Conservation (phyloP, 2,329 filamentous ascomycete species). For the Lasiodiplodia citricola region DNA sequence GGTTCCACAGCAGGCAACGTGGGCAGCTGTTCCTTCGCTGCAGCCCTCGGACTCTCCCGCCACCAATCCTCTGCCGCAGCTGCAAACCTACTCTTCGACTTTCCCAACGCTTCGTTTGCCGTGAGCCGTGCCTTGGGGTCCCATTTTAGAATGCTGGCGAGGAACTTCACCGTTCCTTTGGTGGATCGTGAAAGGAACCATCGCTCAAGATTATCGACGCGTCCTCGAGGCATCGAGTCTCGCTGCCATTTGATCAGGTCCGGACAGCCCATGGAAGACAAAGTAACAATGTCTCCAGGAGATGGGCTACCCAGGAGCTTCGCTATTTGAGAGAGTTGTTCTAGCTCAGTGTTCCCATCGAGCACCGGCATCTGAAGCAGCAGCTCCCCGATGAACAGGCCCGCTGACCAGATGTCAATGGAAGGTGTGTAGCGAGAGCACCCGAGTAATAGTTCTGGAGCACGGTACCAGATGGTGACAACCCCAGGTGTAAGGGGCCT, state of each 20-base stretch:
- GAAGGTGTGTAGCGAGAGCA: slow-evolving; percentile 26
- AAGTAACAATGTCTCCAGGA: slow-evolving; percentile 26
- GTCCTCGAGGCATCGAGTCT: slow-evolving; percentile 29
- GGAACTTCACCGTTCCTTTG: slow-evolving; percentile 36
- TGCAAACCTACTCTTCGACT: slow-evolving; percentile 27
- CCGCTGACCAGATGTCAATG: slow-evolving; percentile 31
- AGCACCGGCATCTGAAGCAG: slow-evolving; percentile 30
- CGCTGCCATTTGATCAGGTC: slow-evolving; percentile 31
- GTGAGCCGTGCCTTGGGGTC: slow-evolving; percentile 33
- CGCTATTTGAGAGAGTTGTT: slow-evolving; percentile 41
- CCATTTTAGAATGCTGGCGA: slow-evolving; percentile 33
- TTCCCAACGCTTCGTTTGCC: slow-evolving; percentile 33
- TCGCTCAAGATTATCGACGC: slow-evolving; percentile 39
- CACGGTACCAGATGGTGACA: slow-evolving; percentile 30
- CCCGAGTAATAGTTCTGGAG: slow-evolving; percentile 30
- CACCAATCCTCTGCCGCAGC: slow-evolving; percentile 33
- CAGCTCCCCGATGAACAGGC: slow-evolving; percentile 29
- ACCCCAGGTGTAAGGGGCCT: slow-evolving; percentile 42
- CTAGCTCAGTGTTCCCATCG: slow-evolving; percentile 39
- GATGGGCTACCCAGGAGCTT: slow-evolving; percentile 41
- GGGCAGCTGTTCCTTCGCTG: slow-evolving; percentile 37
- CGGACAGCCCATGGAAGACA: slow-evolving; percentile 30
- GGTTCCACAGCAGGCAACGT: slow-evolving; percentile 43
- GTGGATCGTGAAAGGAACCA: slow-evolving; percentile 32
- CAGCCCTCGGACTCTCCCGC: slow-evolving; percentile 35